Conservation (phyloP, 345 rosid species). For the Brassica carinata region DNA sequence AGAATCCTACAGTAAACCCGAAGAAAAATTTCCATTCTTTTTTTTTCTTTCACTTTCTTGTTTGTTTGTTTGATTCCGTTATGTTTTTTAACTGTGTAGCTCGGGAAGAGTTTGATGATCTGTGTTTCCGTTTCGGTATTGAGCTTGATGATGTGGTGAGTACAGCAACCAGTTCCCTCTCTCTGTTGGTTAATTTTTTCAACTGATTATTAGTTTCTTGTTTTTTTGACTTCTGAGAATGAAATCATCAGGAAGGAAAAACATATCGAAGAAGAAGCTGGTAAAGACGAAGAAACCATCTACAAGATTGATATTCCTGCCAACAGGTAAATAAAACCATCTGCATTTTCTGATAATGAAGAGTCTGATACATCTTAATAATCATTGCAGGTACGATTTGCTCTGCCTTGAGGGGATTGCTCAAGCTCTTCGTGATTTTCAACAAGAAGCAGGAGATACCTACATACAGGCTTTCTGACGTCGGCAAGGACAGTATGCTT, state of each 20-base stretch:
- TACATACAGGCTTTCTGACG: conserved; percentile 40
- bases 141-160: conserved; percentile 97
- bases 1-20: conserved; percentile 56
- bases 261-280: conserved; percentile 57
- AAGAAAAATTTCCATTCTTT: no score
- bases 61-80: neutral
- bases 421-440: conserved; percentile 91
- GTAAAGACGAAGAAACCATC: conserved; percentile 64
- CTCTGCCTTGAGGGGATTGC: conserved; percentile 97
- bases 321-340: conserved; percentile 52
- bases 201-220: neutral
- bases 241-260: conserved; percentile 85
- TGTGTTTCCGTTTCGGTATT: conserved; percentile 88
- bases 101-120: conserved; percentile 76
- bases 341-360: neutral
- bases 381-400: conserved; percentile 71
- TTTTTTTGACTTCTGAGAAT: conserved; percentile 52
- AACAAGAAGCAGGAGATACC: conserved; percentile 66
- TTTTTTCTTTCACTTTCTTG: no score
- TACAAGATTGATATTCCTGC: conserved; percentile 95
- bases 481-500: conserved; percentile 55
- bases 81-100: conserved; percentile 41
- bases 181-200: neutral
- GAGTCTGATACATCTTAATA: neutral
- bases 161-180: neutral